These are phyloP conservation scores for Ramalina intermedia DNA, from an alignment of 495 filamentous ascomycete species.

Conservation along the genomic window DNA sequence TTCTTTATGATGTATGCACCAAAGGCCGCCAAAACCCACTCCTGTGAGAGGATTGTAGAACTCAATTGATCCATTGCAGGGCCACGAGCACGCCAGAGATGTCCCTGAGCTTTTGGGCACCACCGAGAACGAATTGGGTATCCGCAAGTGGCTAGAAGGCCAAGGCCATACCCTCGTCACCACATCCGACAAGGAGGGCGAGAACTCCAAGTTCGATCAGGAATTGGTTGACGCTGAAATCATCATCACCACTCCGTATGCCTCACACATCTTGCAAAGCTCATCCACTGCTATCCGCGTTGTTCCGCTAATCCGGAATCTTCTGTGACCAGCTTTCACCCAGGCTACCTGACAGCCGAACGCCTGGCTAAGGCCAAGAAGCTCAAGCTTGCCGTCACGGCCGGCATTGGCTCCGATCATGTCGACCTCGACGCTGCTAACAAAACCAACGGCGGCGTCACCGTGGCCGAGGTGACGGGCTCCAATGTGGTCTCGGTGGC, in stretches of 20 bases:
- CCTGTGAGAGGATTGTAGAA: background rate
- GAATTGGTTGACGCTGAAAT: constrained; percentile 93
- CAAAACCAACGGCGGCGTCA: constrained; percentile 95
- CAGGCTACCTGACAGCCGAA: constrained; percentile 92
- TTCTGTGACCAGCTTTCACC: constrained; percentile 67
- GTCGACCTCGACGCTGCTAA: constrained; percentile 95
- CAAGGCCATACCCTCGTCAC: constrained; percentile 92
- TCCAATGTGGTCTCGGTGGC: constrained; percentile 84
- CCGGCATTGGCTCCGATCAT: constrained; percentile 96
- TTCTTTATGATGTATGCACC: constrained; percentile 58
- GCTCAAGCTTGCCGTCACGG: constrained; percentile 89
- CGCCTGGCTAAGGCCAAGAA: constrained; percentile 97
- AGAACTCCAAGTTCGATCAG: constrained; percentile 84
- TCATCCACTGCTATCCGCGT: background rate
- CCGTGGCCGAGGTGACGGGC: constrained; percentile 92
- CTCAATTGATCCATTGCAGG: constrained; percentile 27
- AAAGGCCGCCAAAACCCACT: background rate
- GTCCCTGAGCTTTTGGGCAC: constrained; percentile 83
- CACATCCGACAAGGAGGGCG: constrained; percentile 92
- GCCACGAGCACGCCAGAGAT: constrained; percentile 53
- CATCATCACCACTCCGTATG: constrained; percentile 97
- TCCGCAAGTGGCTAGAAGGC: constrained; percentile 92
- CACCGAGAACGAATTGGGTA: constrained; percentile 92
- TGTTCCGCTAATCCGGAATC: background rate
- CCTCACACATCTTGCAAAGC: constrained; percentile 7